Conservation (phyloP, 2,329 filamentous ascomycete species). For the Cladosporium sp. region DNA sequence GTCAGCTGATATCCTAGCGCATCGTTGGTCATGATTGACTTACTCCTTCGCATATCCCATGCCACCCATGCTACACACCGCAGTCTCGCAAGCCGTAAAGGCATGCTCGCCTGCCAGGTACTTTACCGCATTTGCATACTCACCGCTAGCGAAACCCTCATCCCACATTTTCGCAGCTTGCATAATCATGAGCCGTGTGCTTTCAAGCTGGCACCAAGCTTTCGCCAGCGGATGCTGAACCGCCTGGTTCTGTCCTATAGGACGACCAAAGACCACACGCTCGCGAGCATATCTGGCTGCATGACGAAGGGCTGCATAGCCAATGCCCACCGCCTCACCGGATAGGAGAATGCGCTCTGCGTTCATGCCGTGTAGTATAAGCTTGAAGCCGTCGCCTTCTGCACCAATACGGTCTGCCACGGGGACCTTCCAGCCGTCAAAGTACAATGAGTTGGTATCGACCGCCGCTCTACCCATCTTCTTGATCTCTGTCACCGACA, state of each 20-base stretch:
- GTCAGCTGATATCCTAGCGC: background rate
- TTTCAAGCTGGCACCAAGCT: conserved; percentile 62
- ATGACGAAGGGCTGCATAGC: conserved; percentile 41
- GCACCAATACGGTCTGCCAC: conserved; percentile 37
- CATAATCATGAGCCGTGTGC: conserved; percentile 61
- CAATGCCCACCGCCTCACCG: conserved; percentile 49
- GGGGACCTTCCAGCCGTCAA: conserved; percentile 42
- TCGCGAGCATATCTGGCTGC: conserved; percentile 64
- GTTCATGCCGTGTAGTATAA: conserved; percentile 73
- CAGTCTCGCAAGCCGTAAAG: conserved; percentile 59
- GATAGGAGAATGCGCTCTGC: conserved; percentile 68
- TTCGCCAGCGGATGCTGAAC: conserved; percentile 64
- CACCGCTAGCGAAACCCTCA: conserved; percentile 45
- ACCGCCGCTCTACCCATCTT: conserved; percentile 45
- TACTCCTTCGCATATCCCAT: conserved; percentile 62
- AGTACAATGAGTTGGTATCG: conserved; percentile 43
- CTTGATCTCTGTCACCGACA: conserved; percentile 41
- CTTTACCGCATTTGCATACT: conserved; percentile 62
- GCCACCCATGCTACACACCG: conserved; percentile 56
- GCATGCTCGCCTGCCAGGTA: conserved; percentile 64
- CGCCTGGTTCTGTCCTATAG: conserved; percentile 63
- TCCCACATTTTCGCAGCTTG: conserved; percentile 63
- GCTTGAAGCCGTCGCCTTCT: conserved; percentile 44
- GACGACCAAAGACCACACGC: conserved; percentile 60
- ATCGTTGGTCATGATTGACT: background rate